phyloP scores from a whole-genome alignment of 768 basidiomycete genomes.

The Mycena olivaceomarginata region DNA sequence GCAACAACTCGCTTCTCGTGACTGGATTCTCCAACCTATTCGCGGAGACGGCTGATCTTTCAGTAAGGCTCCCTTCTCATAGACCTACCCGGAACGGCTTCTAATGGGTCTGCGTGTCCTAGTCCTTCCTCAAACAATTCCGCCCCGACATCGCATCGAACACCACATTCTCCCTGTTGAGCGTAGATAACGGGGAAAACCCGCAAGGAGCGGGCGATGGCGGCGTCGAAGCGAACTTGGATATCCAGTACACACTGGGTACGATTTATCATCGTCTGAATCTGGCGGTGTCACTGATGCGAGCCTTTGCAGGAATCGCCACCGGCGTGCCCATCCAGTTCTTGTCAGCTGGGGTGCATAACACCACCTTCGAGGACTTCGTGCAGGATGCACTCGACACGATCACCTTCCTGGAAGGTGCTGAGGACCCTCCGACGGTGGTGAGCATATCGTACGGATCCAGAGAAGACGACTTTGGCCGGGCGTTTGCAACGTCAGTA shows the following conservation, averaged over 20 bases:
- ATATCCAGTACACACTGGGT: slow-evolving; percentile 38
- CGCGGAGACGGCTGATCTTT: slow-evolving; percentile 28
- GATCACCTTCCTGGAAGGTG: slow-evolving; percentile 20
- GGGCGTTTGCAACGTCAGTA: slow-evolving; percentile 29
- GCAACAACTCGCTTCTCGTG: slow-evolving; percentile 31
- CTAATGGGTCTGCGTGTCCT: slow-evolving; percentile 12
- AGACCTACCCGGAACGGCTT: slow-evolving; percentile 9
- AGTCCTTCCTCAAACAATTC: slow-evolving; percentile 27
- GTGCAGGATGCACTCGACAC: slow-evolving; percentile 17
- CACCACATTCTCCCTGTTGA: slow-evolving; percentile 26
- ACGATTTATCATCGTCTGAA: slow-evolving; percentile 10
- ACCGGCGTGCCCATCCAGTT: slow-evolving; percentile 34
- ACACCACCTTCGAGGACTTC: slow-evolving; percentile 49
- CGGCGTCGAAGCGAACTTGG: slow-evolving; percentile 24
- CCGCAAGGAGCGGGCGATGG: slow-evolving; percentile 13
- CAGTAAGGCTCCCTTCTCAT: slow-evolving; percentile 22
- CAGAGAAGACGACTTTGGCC: slow-evolving; percentile 22
- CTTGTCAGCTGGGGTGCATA: slow-evolving; percentile 14
- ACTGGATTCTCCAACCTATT: slow-evolving; percentile 21
- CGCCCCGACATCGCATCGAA: slow-evolving; percentile 31
- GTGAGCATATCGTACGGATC: slow-evolving; percentile 24
- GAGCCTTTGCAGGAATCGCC: slow-evolving; percentile 27
- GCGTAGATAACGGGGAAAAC: slow-evolving; percentile 16
- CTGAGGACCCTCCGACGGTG: slow-evolving; percentile 30
- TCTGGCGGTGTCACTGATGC: slow-evolving; percentile 12